Base-by-base conservation (phyloP, 768 basidiomycete species). In the Hericium alpestre region DNA sequence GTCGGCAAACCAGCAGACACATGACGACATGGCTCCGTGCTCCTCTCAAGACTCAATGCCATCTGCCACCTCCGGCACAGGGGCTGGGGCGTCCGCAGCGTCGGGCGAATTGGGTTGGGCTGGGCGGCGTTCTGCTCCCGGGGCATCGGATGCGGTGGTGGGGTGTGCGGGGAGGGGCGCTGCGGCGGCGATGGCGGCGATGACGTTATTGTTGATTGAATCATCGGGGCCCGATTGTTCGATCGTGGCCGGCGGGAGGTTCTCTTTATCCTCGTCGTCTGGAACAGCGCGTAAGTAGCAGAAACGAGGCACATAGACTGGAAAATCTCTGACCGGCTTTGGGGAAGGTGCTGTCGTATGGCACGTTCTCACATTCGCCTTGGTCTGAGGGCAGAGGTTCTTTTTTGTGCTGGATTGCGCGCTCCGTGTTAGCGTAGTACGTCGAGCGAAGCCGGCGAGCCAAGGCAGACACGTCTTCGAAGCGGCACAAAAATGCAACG, bases 401-500 rank as follows among this genome's bases (percentile, higher is more conserved):
- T 18, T 13, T 8, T 10, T 7, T 40, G n/a, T 43, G 40, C 40
- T 48, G 23, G 49, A 22, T 9, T 20, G 43, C 13, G 13, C 53
- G 52, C 9, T 2, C 15, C 23, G 41, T 15, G 32, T 56, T 43
- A 20, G 18, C 43, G 6, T 37, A 16, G 12, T 49, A 51, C 16
- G 55, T 53, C 16, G 55, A 50, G 11, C 55, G 60, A 2, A 56
- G 43, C n/a, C 38, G 52, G 16, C 55, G 60, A 16, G 56, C 60
- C 38, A 61, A 25, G 37, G 40, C 54, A 16, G 54, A 48, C 37
- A 61, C 32, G 40, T 61, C 60, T 54, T 54, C 55, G 51, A 51
- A 61, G 49, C 39, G 60, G 27, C 58, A 55, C 5, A 56, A 10
- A 49, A 61, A 61, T 20, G 60, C 56, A 47, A 61, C 16, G 1